Evolutionary conservation across 495 filamentous ascomycete species (phyloP).

Genomic region (Paragyromitra xinjiangensis): DNA sequence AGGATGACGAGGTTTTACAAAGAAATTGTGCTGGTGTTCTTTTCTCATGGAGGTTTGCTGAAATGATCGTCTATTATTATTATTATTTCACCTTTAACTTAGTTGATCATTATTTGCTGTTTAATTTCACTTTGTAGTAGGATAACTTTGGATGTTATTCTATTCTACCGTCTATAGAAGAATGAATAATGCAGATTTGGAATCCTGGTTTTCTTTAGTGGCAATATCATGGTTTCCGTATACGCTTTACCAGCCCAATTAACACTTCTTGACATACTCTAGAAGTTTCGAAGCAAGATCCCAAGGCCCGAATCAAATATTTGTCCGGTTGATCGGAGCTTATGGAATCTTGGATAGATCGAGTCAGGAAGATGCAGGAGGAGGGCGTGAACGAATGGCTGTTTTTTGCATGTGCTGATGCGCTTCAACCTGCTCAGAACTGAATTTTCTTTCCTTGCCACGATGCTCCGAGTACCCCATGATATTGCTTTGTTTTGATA

Average conservation of each 20-base stretch:
- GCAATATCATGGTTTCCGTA: not conserved
- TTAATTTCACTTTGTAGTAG: constrained; percentile 26
- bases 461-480: not conserved
- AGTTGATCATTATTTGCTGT: constrained; percentile 37
- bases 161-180: constrained; percentile 39
- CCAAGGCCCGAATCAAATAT: constrained; percentile 28
- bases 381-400: constrained; percentile 12
- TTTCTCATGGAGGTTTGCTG: constrained; percentile 33
- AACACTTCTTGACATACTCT: constrained; percentile 7
- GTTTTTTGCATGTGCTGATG: constrained; percentile 5
- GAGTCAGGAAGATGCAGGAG: constrained; percentile 28
- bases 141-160: constrained; percentile 5
- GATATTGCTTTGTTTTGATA: not conserved
- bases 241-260: not conserved
- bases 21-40: constrained; percentile 45
- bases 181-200: constrained; percentile 51
- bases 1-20: constrained; percentile 27
- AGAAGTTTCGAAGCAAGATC: constrained; percentile 17
- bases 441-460: constrained; percentile 7
- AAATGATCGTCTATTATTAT: constrained; percentile 46
- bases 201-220: not conserved
- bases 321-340: constrained; percentile 34
- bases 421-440: not conserved
- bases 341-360: constrained; percentile 48
- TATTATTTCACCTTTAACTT: constrained; percentile 28